Conservation (phyloP, 345 rosid species). For the Hibiscus mutabilis region DNA sequence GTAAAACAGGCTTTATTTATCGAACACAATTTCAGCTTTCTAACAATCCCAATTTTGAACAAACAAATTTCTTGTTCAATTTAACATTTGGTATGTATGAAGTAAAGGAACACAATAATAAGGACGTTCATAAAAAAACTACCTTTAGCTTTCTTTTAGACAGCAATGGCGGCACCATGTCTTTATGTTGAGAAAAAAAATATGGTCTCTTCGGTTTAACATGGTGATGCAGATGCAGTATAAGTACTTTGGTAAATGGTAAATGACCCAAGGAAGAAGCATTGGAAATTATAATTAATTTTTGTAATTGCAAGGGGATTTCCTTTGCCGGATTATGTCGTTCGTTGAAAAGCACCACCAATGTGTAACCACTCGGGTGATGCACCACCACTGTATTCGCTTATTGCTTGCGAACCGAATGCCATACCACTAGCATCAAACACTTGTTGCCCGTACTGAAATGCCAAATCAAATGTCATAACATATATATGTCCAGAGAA, state of each 20-base stretch:
- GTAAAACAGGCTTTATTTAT: too few relatives aligned
- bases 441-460: constrained; percentile 63
- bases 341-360: constrained; percentile 66
- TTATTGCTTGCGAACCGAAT: constrained; percentile 50
- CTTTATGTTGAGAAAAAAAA: constrained; percentile 24
- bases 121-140: too few relatives aligned
- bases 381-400: constrained; percentile 54
- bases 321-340: constrained; percentile 22
- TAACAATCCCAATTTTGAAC: too few relatives aligned
- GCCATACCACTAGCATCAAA: constrained; percentile 59
- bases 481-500: not conserved
- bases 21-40: too few relatives aligned
- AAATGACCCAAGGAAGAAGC: constrained; percentile 18
- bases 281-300: constrained; percentile 26
- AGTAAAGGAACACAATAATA: constrained; percentile 23
- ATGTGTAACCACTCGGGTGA: too few relatives aligned
- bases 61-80: too few relatives aligned
- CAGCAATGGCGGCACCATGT: constrained; percentile 17
- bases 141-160: too few relatives aligned
- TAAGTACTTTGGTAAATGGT: constrained; percentile 20
- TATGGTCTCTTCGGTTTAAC: too few relatives aligned
- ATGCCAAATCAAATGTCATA: not conserved
- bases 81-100: constrained; percentile 7
- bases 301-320: constrained; percentile 9
- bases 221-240: constrained; percentile 3